Base-by-base conservation (phyloP, 441 rosid genomes). In the Omphalea diandra region DNA sequence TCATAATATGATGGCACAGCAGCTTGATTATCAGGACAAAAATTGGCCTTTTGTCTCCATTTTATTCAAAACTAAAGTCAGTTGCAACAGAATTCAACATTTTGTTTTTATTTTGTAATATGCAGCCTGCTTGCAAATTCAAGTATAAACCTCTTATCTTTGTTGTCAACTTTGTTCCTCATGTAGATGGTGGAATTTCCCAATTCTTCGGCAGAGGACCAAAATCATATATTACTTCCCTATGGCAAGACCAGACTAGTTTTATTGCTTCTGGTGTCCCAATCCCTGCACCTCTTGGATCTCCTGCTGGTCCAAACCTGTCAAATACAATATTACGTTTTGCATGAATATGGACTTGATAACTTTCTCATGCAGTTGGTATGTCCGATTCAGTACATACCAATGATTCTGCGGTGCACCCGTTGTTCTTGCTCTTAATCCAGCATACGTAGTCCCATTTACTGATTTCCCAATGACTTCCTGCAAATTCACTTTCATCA, bases 381-480 rank as follows among this genome's bases (percentile, higher is more conserved):
- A 55, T 14, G 7, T 56, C 22, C 4, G 27, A 36, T 41, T 65
- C 59, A 7, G 18, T 11, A 44, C 85, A 43, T 72, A 91, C 99
- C 99, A 95, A 75, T 95, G 99, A 79, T 95, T 92, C 85, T 95
- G 99, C 12, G 98, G 99, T 65, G 98, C 99, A 67, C 99, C 99
- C 0, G 98, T 95, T 53, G 99, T 95, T 77, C 99, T 83, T 75
- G 93, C 97, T 85, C 99, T 87, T 68, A 92, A 64, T 72, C 99
- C 99, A 50, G 97, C 97, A 77, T 95, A 95, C 10, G 96, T 92
- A 29, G 99, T 95, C 14, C 99, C 98, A 70, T 95, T 95, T 55
- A 95, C 97, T 0, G 99, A 36, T 57, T 92, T 85, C 60, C 97
- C 99, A 5, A 95, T 81, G 47, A 95, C 97, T 77, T 92, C 90